Evolutionary conservation across 805 yeast species (phyloP), one percentile per base, ranked within the genome.

Genomic region (Saccharomyces eubayanus): DNA sequence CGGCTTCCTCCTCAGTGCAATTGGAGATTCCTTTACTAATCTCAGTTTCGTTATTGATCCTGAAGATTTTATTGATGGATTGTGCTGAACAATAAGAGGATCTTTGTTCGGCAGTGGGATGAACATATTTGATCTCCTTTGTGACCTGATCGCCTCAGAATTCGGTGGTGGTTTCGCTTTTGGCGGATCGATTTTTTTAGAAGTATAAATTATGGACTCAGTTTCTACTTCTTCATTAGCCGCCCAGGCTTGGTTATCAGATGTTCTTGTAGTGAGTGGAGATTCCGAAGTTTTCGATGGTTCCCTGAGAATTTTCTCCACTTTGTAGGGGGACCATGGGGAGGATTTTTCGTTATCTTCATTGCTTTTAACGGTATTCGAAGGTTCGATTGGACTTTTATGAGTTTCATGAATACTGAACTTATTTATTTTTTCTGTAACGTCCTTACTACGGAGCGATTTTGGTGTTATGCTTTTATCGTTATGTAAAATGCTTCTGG

Each of bases 41-140:
- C 36, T 46, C 3, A 52, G 36, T 36, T 40, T 47, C 6, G 51
- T n/a, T 49, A 27, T 24, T 24, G 29, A 29, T 46, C 45, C 52
- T 5, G 59, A 55, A 6, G 59, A 53, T 31, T 51, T 27, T 20
- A 41, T 27, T 31, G 46, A 14, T 9, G 31, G 40, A 10, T 31
- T 48, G 45, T 11, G 47, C 43, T 57, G 63, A 1, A 66, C 63
- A 5, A 67, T 56, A 14, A 69, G 52, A 20, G 71, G 72, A 55
- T 67, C 69, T 52, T 68, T 68, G 31, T 61, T 63, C 1, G 72
- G 72, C 43, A 69, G 53, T 5, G 72, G 72, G 9, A 66, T 65
- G 57, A 67, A 69, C 67, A 68, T 62, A 52, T 67, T 66, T 8
- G 70, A 64, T 50, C 70, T 62, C 49, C 70, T 56, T 48, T 64